Evolutionary conservation across 306 rosid genomes (phyloP), one percentile per base, ranked within the genome.

Genomic region (Ammopiptanthus mongolicus): DNA sequence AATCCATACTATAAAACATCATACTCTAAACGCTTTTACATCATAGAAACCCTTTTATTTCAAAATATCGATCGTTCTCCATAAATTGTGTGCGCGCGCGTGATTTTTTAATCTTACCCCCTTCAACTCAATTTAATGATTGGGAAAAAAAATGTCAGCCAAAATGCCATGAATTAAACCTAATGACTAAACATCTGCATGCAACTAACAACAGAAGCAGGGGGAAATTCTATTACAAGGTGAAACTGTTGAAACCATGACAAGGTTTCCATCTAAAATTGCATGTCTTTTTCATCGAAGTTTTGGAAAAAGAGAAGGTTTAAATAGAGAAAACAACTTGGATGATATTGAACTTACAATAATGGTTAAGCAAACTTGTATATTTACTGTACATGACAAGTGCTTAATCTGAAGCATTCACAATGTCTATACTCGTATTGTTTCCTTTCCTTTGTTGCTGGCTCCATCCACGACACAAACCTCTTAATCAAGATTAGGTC

Each of bases 381-480:
- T 80, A 80, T 64, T 78, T 79, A 79, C 88, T 82, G 73, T 65
- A 75, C 75, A 86, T 57, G 71, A 80, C 77, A 82, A 82, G 78
- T 55, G 50, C 88, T 78, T 78, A 74, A 76, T 81, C 71, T 46
- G 84, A 56, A 63, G 59, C 87, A 89, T 91, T 84, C 88, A 86
- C 97, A 41, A 74, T 80, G 77, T 56, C 82, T 78, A 41, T 80
- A 19, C 18, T 78, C 78, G 66, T 65, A 65, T 15, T 61, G 48
- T 64, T 83, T 42, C 68, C 47, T 79, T 78, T 77, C 63, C 80
- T 76, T 80, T 80, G 55, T 42, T 47, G 85, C 76, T 87, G 83
- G 90, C 85, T 79, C 85, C 92, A 66, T 91, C 94, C 61, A 76
- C 81, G 87, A 84, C 86, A 7, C 18, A 48, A 75, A 75, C 78